phyloP scores from a whole-genome alignment of 2,329 filamentous ascomycete genomes.

The Madurella mycetomatis region DNA sequence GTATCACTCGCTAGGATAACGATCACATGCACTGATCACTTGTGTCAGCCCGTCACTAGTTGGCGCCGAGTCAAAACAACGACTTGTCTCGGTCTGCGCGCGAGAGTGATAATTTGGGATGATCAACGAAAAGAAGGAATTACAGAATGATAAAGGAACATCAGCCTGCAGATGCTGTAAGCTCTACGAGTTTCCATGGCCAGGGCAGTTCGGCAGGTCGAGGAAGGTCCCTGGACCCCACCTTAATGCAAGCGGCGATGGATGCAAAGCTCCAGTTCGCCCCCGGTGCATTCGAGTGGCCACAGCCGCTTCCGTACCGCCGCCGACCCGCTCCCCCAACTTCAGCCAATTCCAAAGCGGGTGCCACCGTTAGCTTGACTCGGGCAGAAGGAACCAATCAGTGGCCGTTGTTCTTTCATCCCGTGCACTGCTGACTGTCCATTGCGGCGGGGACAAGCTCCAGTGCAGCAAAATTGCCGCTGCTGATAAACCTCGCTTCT shows the following conservation, averaged over 20 bases:
- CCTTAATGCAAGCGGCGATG: background rate
- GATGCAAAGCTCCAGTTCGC: background rate
- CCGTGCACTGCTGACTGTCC: background rate
- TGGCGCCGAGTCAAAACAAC: background rate
- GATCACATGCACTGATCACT: background rate
- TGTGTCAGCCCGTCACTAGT: background rate
- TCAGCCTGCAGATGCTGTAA: background rate
- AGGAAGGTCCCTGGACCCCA: background rate
- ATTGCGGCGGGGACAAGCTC: background rate
- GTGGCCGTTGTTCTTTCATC: background rate
- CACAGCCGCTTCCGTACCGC: constrained; percentile 13
- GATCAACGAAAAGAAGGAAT: background rate
- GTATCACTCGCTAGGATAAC: background rate
- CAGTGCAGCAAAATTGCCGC: no score
- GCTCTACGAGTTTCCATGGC: background rate
- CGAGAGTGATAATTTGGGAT: background rate
- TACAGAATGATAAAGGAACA: background rate
- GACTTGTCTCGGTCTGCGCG: background rate
- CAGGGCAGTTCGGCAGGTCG: background rate
- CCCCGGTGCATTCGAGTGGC: constrained; percentile 6
- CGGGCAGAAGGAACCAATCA: constrained; percentile 31
- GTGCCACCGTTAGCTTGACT: constrained; percentile 14
- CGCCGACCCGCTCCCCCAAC: constrained; percentile 18
- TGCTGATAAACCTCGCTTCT: background rate
- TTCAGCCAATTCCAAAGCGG: constrained; percentile 17